Evolutionary conservation across 768 basidiomycete genomes (phyloP).

Genomic region (Pulveroboletus frians): DNA sequence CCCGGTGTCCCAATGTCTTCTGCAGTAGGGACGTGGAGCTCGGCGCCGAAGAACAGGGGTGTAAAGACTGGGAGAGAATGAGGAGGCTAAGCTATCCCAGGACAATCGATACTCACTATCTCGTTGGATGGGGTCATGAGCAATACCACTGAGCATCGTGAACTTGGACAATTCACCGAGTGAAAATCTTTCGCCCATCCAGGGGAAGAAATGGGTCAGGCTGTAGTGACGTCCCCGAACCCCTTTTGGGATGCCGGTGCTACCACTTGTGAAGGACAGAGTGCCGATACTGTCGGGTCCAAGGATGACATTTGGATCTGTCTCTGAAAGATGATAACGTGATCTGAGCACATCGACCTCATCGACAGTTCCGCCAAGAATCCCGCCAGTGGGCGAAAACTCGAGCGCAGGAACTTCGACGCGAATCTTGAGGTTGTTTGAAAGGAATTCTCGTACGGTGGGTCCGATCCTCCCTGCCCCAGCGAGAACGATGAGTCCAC

Average conservation of each 20-base stretch:
- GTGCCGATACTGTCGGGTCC: slow-evolving; percentile 97
- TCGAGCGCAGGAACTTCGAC: slow-evolving; percentile 89
- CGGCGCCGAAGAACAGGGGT: slow-evolving; percentile 93
- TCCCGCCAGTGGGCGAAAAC: slow-evolving; percentile 55
- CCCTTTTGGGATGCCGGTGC: slow-evolving; percentile 98
- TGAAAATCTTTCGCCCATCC: slow-evolving; percentile 91
- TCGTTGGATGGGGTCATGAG: slow-evolving; percentile 97
- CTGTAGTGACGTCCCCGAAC: slow-evolving; percentile 93
- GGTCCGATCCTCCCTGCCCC: slow-evolving; percentile 81
- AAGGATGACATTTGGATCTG: slow-evolving; percentile 75
- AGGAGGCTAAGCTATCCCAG: background rate
- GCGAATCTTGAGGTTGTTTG: slow-evolving; percentile 73
- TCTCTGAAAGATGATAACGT: slow-evolving; percentile 47
- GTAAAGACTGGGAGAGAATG: slow-evolving; percentile 74
- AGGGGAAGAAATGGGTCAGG: slow-evolving; percentile 98
- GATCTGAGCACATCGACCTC: slow-evolving; percentile 60
- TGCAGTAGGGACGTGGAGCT: slow-evolving; percentile 91
- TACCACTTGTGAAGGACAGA: slow-evolving; percentile 93
- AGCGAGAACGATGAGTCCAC: slow-evolving; percentile 84
- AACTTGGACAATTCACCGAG: slow-evolving; percentile 74
- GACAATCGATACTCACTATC: slow-evolving; percentile 69
- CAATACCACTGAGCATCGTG: slow-evolving; percentile 98
- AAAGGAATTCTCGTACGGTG: slow-evolving; percentile 78
- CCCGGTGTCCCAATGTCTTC: slow-evolving; percentile 98
- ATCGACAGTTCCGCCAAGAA: slow-evolving; percentile 56